Evolutionary conservation across 2,329 filamentous ascomycete species (phyloP), one percentile per base, ranked within the genome.

Genomic region (Botrytis squamosa): DNA sequence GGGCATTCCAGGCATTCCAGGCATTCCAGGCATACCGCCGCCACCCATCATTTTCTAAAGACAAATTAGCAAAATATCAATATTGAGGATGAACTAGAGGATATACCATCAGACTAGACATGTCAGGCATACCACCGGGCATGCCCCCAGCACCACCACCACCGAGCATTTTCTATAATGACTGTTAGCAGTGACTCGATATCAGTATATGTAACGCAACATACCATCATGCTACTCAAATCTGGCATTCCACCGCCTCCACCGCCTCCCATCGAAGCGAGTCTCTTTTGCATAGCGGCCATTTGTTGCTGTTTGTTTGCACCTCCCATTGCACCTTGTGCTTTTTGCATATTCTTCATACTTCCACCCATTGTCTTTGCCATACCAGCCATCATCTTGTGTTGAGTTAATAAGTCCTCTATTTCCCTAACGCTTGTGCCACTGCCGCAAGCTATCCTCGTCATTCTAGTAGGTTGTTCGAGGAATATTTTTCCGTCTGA

Each of bases 381-480:
- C 94, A 99, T 98, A 74, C 93, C 93, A 0, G 94, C 93, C 96
- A 99, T 99, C 93, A 98, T 97, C 79, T 93, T 91, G 82, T 98
- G 95, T 84, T 99, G 96, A 0, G 95, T 97, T n/a, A 99, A 88
- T 10, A 99, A 86, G 80, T 99, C 96, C 83, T 99, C 96, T 25
- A 99, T 94, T 82, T 99, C 96, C 38, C 89, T 89, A 3, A 99
- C 96, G 57, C 89, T 93, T 0, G 96, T 98, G 46, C 96, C 96
- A 8, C 93, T 96, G 0, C 96, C 96, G 70, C 91, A 89, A 0
- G 96, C 96, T 67, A 99, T 91, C 52, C 96, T 89, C 25, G 95
- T 97, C 90, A 98, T 97, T 60, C 96, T 90, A 22, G 92, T 93
- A 0, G 96, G 96, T 81, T 98, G 93, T 36, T 97, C 93, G 74